These are phyloP conservation scores for Aspergillus avenaceus DNA, from an alignment of 495 filamentous ascomycete genomes.

Conservation along the genomic window DNA sequence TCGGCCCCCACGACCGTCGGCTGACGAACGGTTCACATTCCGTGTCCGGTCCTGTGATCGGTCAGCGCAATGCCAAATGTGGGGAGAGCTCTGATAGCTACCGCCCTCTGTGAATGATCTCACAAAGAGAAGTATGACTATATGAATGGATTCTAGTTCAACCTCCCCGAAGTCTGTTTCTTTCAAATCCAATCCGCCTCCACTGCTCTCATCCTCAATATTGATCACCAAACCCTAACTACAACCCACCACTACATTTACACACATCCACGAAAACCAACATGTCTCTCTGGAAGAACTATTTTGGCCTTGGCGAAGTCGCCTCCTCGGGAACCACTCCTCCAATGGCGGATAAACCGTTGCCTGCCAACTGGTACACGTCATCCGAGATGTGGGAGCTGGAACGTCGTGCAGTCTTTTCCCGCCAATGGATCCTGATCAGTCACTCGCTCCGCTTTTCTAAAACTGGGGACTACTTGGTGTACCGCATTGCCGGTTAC, in stretches of 20 bases:
- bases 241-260: not conserved
- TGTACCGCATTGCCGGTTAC: constrained; percentile 44
- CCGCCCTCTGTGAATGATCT: too few species aligned
- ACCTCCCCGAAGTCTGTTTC: too few species aligned
- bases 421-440: constrained; percentile 49
- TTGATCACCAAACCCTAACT: not conserved
- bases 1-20: not conserved
- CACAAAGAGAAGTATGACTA: not conserved
- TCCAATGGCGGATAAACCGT: constrained; percentile 22
- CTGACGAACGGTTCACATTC: not conserved
- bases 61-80: too few species aligned
- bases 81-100: too few species aligned
- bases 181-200: not conserved
- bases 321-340: constrained; percentile 1
- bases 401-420: constrained; percentile 52
- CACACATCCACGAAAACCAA: not conserved
- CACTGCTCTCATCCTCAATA: not conserved
- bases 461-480: constrained; percentile 48
- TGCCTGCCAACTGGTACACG: constrained; percentile 49
- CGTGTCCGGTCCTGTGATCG: not conserved
- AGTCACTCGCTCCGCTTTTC: constrained; percentile 44
- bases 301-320: constrained; percentile 19
- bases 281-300: constrained; percentile 12
- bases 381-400: constrained; percentile 48
- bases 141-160: too few species aligned